Evolutionary conservation across 2,329 filamentous ascomycete genomes (phyloP), one percentile per base, ranked within the genome.

Genomic region (Cordyceps cateniannulata): DNA sequence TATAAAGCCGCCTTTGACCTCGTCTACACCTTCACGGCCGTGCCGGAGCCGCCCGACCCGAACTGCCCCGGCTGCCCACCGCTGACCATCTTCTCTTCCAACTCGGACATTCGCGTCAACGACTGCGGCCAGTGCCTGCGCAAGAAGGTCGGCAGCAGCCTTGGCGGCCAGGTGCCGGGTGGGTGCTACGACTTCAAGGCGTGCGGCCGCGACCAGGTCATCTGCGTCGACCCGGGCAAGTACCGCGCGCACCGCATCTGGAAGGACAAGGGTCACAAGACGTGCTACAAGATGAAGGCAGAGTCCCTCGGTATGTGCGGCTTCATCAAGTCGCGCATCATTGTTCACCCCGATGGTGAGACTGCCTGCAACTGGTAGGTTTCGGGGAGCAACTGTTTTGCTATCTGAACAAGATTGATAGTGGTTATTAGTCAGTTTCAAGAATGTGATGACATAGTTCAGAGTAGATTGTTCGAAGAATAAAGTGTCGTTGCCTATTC

Each of bases 151-250:
- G 54, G 54, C 44, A 59, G 56, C 35, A 52, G 51, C 49, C 20
- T 54, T 5, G 52, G 50, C 22, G 25, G 32, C 20, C 0, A 18
- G 3, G 54, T 57, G 9, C 42, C 53, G 16, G 59, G 59, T 29
- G 62, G 52, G 8, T 53, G 59, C 48, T 63, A 53, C 24, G n/a
- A 63, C 27, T 53, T 61, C 38, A 58, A 47, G 22, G 16, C 45
- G 5, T 63, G 62, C 44, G 44, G 49, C 42, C 59, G 62, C 18
- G 29, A 49, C 5, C 62, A 63, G 50, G n/a, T 14, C 35, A 63
- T 63, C 27, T 63, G 62, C 44, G 62, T 63, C 8, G 62, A 63
- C 52, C 45, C 55, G 20, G 51, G 40, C 56, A 62, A 58, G 9
- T 7, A 14, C 29, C 60, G 62, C 8, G 62, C 62, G 29, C 62